Evolutionary conservation across 106 monocot genomes (phyloP), one percentile per base, ranked within the genome.

Genomic region (Allium sativum): DNA sequence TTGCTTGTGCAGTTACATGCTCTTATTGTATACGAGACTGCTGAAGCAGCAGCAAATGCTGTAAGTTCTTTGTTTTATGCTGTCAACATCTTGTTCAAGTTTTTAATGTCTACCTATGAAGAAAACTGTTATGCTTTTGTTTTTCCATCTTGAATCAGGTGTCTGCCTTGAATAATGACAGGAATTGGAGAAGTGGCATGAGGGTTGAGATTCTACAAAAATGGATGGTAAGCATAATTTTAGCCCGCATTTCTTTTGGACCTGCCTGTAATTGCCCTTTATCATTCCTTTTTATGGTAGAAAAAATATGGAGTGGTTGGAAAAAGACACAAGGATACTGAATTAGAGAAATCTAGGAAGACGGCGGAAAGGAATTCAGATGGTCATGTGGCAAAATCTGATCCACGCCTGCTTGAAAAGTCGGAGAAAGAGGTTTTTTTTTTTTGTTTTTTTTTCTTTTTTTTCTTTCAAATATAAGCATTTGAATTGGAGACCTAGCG

Each of bases 181-280:
- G 65, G 40, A 78, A 86, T 67, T 94, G 90, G 90, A 87, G 95
- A 66, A 86, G 61, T 69, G 95, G 95, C 16, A 72, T 93, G 71
- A 76, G 72, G 20, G 93, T 93, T 42, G 73, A 81, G 67, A 64
- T 75, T 65, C 63, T 93, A 58, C 21, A 40, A 3, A 89, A 79
- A 58, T 53, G 72, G 58, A 72, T 66, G 75, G 87, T 92, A 76
- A 67, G 61, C 3, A 46, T 13, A 0, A 43, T 45, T 19, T 8
- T 41, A 8, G 17, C 22, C 43, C 40, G 6, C 19, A 0, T 43
- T 52, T 15, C 41, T 12, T 40, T 3, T 31, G 5, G 31, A 15
- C 10, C 59, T 18, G 18, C 68, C 68, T 41, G 18, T 14, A 72
- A 64, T 13, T 20, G 2, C 45, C 31, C 31, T 12, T 50, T 12